Conservation (phyloP, 2,329 filamentous ascomycete species). For the Bisporella sp. region DNA sequence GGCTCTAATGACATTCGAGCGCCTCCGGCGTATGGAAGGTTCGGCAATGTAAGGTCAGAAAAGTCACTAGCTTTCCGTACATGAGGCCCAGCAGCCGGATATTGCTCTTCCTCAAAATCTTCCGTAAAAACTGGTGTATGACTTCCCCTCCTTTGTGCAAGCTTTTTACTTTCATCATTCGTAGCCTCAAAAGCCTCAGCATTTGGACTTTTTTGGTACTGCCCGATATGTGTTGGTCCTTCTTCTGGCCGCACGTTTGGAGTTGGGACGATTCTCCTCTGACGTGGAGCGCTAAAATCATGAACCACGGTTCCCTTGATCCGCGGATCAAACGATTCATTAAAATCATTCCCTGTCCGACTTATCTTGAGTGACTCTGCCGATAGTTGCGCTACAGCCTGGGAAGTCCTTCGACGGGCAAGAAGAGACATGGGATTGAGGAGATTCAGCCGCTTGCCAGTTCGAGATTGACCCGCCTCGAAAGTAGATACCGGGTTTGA, state of each 20-base stretch:
- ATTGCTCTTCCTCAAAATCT: slow-evolving; percentile 43
- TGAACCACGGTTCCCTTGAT: slow-evolving; percentile 59
- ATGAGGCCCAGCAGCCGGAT: slow-evolving; percentile 28
- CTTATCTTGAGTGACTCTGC: slow-evolving; percentile 18
- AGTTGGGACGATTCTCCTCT: slow-evolving; percentile 34
- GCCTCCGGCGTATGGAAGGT: slow-evolving; percentile 23
- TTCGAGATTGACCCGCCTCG: slow-evolving; percentile 18
- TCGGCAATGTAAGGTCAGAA: slow-evolving; percentile 24
- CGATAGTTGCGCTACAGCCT: slow-evolving; percentile 22
- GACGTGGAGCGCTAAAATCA: slow-evolving; percentile 57
- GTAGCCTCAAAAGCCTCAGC: slow-evolving; percentile 3
- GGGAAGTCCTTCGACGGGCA: slow-evolving; percentile 26
- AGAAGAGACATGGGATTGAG: slow-evolving; percentile 33
- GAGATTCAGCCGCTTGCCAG: slow-evolving; percentile 27
- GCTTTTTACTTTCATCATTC: slow-evolving; percentile 14
- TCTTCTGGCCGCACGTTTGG: slow-evolving; percentile 16
- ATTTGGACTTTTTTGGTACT: slow-evolving; percentile 20
- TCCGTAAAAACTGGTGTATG: slow-evolving; percentile 49
- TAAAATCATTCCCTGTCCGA: slow-evolving; percentile 20
- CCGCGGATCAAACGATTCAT: slow-evolving; percentile 49
- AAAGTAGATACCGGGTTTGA: slow-evolving; percentile 9
- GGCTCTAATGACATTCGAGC: slow-evolving; percentile 14
- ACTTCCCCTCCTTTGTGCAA: slow-evolving; percentile 28
- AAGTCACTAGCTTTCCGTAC: slow-evolving; percentile 27
- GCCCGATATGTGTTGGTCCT: neutral